phyloP scores from a whole-genome alignment of 208 protist genomes.

The Trypanosoma theileri region DNA sequence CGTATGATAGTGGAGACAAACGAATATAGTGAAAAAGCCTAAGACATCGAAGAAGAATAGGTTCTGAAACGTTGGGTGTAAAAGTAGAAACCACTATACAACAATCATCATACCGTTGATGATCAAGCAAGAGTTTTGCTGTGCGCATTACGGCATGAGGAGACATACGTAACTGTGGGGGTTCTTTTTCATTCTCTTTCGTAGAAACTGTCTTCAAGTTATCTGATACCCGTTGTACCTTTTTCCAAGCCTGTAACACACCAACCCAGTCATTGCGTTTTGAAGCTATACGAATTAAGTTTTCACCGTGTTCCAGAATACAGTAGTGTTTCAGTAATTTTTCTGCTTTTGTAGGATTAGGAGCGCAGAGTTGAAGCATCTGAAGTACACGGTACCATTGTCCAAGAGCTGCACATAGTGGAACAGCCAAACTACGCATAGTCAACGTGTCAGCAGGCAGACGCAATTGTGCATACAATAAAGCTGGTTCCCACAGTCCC shows the following conservation, averaged over 20 bases:
- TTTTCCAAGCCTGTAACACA: slow-evolving; percentile 9
- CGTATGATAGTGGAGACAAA: slow-evolving; percentile 27
- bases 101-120: slow-evolving; percentile 25
- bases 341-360: slow-evolving; percentile 13
- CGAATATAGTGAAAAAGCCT: slow-evolving; percentile 27
- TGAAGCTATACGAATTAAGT: slow-evolving; percentile 3
- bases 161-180: background rate
- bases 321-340: slow-evolving; percentile 5
- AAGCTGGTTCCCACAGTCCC: slow-evolving; percentile 20
- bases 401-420: slow-evolving; percentile 28
- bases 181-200: background rate
- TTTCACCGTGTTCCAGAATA: slow-evolving; percentile 12
- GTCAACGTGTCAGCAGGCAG: slow-evolving; percentile 16
- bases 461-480: slow-evolving; percentile 19
- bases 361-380: slow-evolving; percentile 18
- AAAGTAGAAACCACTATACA: slow-evolving; percentile 17
- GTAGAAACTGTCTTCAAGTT: slow-evolving; percentile 12
- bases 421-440: slow-evolving; percentile 20
- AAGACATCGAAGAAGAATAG: slow-evolving; percentile 20
- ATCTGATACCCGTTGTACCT: background rate
- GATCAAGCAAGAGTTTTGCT: slow-evolving; percentile 22
- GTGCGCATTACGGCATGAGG: slow-evolving; percentile 4
- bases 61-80: slow-evolving; percentile 9
- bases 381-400: slow-evolving; percentile 19
- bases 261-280: slow-evolving; percentile 20